These are phyloP conservation scores for Mycena belliarum DNA, from an alignment of 768 basidiomycete genomes.

Conservation along the genomic window DNA sequence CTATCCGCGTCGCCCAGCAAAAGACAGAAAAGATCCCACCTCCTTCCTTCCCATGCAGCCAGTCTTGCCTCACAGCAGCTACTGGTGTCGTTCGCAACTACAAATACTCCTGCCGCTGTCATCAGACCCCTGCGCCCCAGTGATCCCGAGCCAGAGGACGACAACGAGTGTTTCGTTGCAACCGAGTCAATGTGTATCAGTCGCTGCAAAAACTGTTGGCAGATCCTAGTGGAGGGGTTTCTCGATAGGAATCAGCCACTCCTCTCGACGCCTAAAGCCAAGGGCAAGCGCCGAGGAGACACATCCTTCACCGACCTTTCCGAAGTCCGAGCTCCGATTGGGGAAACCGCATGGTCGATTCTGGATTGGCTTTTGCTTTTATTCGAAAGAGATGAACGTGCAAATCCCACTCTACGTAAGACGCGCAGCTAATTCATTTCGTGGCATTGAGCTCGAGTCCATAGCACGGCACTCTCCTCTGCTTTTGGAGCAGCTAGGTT, in stretches of 20 bases:
- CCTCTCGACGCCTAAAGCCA: slow-evolving; percentile 33
- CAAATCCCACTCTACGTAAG: slow-evolving; percentile 13
- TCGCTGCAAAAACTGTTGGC: slow-evolving; percentile 61
- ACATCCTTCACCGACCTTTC: slow-evolving; percentile 30
- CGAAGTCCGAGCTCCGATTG: slow-evolving; percentile 39
- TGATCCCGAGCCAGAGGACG: slow-evolving; percentile 24
- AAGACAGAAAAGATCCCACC: slow-evolving; percentile 39
- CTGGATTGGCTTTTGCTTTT: slow-evolving; percentile 69
- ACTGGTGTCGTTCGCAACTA: slow-evolving; percentile 54
- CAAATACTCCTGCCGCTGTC: slow-evolving; percentile 56
- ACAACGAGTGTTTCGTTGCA: slow-evolving; percentile 54
- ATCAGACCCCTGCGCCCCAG: slow-evolving; percentile 51
- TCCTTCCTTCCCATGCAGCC: slow-evolving; percentile 45
- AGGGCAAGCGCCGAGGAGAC: slow-evolving; percentile 34
- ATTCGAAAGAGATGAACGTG: slow-evolving; percentile 67
- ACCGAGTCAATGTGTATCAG: slow-evolving; percentile 54
- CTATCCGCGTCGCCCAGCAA: slow-evolving; percentile 51
- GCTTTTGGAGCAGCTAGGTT: slow-evolving; percentile 56
- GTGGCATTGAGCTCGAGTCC: not conserved
- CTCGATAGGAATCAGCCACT: slow-evolving; percentile 36
- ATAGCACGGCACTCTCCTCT: slow-evolving; percentile 47
- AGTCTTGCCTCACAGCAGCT: slow-evolving; percentile 53
- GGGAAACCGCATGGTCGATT: slow-evolving; percentile 66
- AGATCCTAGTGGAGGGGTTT: slow-evolving; percentile 57
- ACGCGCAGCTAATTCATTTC: slow-evolving; percentile 6